Evolutionary conservation across 2,329 filamentous ascomycete species (phyloP), one percentile per base, ranked within the genome.

Genomic region (Westerdykella ornata): DNA sequence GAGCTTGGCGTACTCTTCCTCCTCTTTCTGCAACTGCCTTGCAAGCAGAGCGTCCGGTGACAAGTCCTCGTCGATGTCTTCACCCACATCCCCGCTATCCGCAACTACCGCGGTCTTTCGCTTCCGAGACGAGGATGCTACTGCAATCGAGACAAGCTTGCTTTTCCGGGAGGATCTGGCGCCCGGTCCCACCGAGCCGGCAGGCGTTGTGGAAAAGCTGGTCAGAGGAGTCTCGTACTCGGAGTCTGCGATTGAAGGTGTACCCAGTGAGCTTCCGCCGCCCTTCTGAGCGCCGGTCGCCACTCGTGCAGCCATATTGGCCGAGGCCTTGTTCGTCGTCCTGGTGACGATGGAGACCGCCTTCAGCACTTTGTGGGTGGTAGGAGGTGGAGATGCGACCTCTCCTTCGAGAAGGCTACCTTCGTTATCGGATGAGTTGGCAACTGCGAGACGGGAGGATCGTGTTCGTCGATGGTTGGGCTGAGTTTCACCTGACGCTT

Each of bases 201-300:
- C 71, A 3, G 78, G 79, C 8, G 79, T 82, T 14, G 68, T 70
- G 35, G 70, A 67, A 40, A 73, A 69, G 59, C 77, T 82, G 15
- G 81, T 84, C 29, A 70, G 75, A 4, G 80, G 80, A 3, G 81
- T 84, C 44, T 78, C 79, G 52, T 74, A 76, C 14, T 72, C 75
- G 29, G 69, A 74, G 5, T 57, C 56, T 9, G 65, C 62, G 13
- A 62, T 41, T 4, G 61, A 64, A n/a, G 56, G 54, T 5, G 61
- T 61, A 14, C 45, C 53, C 9, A 54, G 48, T 3, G 61, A 62
- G 45, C 51, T 60, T 4, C 56, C 56, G 16, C 50, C 47, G 5
- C 47, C 53, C 2, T 37, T 33, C 39, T 42, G 46, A 35, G 44
- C 44, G 32, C 37, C 42, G 31, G 39, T 52, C 12, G 38, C 36